Evolutionary conservation across 208 protist species (phyloP), one percentile per base, ranked within the genome.

Genomic region (Porcisia hertigi): DNA sequence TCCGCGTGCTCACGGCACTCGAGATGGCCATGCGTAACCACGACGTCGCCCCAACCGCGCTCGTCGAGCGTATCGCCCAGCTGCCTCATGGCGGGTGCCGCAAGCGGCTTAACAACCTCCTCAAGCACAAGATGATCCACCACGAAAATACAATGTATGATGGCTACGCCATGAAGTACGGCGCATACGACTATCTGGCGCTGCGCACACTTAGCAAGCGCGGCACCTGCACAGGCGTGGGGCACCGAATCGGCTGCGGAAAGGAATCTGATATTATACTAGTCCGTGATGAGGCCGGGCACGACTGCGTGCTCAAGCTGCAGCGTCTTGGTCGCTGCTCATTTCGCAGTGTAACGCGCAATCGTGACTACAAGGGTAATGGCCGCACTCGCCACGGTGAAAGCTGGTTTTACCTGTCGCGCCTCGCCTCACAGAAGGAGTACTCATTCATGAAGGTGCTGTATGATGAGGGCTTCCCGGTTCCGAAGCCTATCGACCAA

Each of bases 11-110:
- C 23, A 94, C 88, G 25, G 91, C 95, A n/a, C 85, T 99, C 12
- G 99, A 99, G 86, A 97, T 99, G 96, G 98, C 98, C 39, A 99
- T 99, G 98, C 98, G 98, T 49, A 99, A 99, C 82, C 99, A 99
- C 88, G 98, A 99, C 65, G 80, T 99, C 2, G 98, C 99, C 0
- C 98, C 99, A 0, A 91, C 91, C 0, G 84, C 83, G 39, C 87
- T 99, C 2, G 94, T 99, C 69, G 90, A 97, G 45, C 88, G 85
- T 60, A 98, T 99, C 77, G 95, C 98, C 1, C 93, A 94, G 64
- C 90, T 99, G 6, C 97, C 93, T 45, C 92, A 94, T 70, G 98
- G 98, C 47, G 97, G 96, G n/a, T 92, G 85, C 66, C 88, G 92
- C 69, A 99, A 99, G 80, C 76, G 96, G 2, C 88, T 99, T 7